phyloP scores from a whole-genome alignment of 2,329 filamentous ascomycete genomes.

The Aspergillus latus region DNA sequence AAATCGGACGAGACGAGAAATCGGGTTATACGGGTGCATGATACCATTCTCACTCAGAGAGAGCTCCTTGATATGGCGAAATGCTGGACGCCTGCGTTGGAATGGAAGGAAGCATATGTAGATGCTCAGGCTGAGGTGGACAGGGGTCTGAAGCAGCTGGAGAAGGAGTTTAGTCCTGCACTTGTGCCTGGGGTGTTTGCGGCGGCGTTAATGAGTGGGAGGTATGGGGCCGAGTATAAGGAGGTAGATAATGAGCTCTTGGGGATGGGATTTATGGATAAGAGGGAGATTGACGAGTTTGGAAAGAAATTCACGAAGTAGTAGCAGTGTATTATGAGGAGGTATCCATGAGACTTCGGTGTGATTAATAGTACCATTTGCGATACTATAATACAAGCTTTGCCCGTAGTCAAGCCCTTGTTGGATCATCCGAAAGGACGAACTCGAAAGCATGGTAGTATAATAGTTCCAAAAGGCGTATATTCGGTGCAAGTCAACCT shows the following conservation, averaged over 20 bases:
- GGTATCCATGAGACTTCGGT: no score
- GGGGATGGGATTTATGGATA: not conserved
- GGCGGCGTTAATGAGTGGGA: constrained; percentile 1
- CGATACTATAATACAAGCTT: no score
- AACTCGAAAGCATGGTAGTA: no score
- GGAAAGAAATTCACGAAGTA: not conserved
- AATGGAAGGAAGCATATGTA: not conserved
- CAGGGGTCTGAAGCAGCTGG: not conserved
- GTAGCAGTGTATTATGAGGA: no score
- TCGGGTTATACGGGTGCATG: constrained; percentile 3
- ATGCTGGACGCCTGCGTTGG: not conserved
- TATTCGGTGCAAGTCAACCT: no score
- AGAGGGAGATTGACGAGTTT: not conserved
- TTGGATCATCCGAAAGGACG: no score
- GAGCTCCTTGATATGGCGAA: not conserved
- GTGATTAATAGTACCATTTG: no score
- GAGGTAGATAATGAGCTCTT: constrained; percentile 10
- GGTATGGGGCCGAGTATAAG: not conserved
- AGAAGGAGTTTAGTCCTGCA: not conserved
- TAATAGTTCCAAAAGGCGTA: no score
- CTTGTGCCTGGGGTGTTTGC: not conserved
- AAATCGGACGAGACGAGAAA: not conserved
- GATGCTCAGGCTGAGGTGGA: not conserved
- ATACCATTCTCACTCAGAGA: not conserved
- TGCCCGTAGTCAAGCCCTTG: no score